Evolutionary conservation across 2,329 filamentous ascomycete species (phyloP), one percentile per base, ranked within the genome.

Genomic region (Fusarium sp.): DNA sequence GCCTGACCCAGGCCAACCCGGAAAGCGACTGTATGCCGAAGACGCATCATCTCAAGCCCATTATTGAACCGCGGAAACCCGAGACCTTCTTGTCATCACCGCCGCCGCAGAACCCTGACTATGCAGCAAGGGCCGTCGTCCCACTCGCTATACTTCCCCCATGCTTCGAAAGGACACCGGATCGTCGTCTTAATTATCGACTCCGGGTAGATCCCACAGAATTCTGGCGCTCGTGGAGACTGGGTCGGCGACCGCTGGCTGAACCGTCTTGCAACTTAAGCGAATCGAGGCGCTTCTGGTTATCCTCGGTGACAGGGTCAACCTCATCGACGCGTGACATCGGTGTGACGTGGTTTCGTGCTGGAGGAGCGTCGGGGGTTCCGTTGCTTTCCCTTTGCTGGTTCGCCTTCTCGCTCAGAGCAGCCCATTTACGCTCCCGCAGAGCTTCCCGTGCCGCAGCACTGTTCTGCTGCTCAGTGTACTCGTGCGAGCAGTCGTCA

Each of bases 401-500:
- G 77, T 93, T 92, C 43, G 95, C 95, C 82, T 95, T 91, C 75
- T 97, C 93, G 59, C 92, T 89, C 47, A 99, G 88, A 71, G 92
- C 91, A 64, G 96, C 95, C 97, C 97, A 99, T 81, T 96, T 95
- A 75, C 92, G 91, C 82, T 97, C 92, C 74, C 97, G 91, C 72
- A 91, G 88, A 74, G 93, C 91, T 83, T 98, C 93, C 65, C 95
- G 91, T 69, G 94, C 90, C n/a, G 94, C 92, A 4, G 95, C 95
- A 73, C 91, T 97, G 84, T 97, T 97, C 84, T 98, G 96, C 79
- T 97, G 93, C 83, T 98, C 96, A 6, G 95, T 97, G 84, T 99
- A 99, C 74, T 98, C 95, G 80, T 98, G 96, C 38, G 97, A 98
- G 85, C 97, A 99, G 81, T 99, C 97, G 78, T 99, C 97, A 79